Conservation (phyloP, 208 protist genomes). For the Naegleria gruberi region DNA sequence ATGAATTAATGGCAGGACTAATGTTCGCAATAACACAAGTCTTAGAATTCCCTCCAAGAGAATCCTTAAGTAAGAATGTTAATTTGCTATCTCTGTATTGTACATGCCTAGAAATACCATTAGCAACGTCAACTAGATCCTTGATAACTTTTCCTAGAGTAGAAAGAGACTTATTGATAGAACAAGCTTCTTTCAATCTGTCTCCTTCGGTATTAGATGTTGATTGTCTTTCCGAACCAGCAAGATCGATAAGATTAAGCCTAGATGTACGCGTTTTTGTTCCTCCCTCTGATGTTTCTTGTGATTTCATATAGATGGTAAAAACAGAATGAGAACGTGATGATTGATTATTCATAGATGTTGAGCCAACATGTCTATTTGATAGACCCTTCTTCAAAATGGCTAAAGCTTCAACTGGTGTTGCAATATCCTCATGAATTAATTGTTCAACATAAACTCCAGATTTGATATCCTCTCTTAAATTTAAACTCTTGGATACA, state of each 20-base stretch:
- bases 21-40: conserved; percentile 23
- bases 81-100: conserved; percentile 26
- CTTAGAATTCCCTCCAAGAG: conserved; percentile 19
- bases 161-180: conserved; percentile 20
- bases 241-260: conserved; percentile 22
- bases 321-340: conserved; percentile 50
- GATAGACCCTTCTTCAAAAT: conserved; percentile 51
- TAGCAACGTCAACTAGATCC: neutral
- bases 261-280: neutral
- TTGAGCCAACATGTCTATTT: conserved; percentile 32
- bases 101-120: neutral
- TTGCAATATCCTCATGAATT: conserved; percentile 52
- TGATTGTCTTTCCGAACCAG: conserved; percentile 23
- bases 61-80: conserved; percentile 23
- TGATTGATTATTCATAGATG: conserved; percentile 41
- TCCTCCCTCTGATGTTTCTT: neutral
- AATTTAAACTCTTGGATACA: conserved; percentile 13
- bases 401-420: conserved; percentile 53
- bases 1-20: neutral
- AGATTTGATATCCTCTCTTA: conserved; percentile 61
- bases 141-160: conserved; percentile 21
- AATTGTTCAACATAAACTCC: conserved; percentile 70
- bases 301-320: conserved; percentile 31
- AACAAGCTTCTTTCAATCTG: neutral
- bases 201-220: conserved; percentile 8